Evolutionary conservation across 164 flowering plant genomes (phyloP).

Genomic region (Pachysandra terminalis): DNA sequence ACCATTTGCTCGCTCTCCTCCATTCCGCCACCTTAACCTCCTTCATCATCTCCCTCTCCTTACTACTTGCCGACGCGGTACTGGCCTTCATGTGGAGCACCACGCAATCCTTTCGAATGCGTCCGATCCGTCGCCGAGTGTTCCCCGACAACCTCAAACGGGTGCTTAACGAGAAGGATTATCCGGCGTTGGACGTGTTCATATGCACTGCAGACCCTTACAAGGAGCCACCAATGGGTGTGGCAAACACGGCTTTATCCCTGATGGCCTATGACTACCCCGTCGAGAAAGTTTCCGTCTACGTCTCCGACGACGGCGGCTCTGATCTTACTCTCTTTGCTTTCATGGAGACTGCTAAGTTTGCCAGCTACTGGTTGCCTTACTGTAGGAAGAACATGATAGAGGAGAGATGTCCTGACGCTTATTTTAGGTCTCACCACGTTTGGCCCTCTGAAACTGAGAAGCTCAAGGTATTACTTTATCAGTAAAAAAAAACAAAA

Average conservation of each 20-base stretch:
- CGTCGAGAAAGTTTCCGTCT: slow-evolving; percentile 48
- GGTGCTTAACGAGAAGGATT: slow-evolving; percentile 12
- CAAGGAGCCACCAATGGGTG: slow-evolving; percentile 56
- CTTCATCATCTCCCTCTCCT: slow-evolving; percentile 14
- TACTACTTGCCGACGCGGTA: slow-evolving; percentile 35
- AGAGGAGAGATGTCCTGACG: slow-evolving; percentile 38
- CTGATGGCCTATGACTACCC: slow-evolving; percentile 69
- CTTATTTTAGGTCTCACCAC: slow-evolving; percentile 25
- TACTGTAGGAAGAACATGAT: slow-evolving; percentile 42
- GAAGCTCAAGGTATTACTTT: slow-evolving; percentile 37
- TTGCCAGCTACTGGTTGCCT: slow-evolving; percentile 54
- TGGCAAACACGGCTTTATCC: slow-evolving; percentile 54
- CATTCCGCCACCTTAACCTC: slow-evolving; percentile 18
- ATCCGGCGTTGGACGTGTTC: slow-evolving; percentile 51
- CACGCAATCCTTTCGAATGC: slow-evolving; percentile 33
- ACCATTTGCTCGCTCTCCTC: slow-evolving; percentile 31
- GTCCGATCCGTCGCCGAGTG: slow-evolving; percentile 27
- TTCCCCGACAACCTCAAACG: slow-evolving; percentile 25
- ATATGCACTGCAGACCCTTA: slow-evolving; percentile 67
- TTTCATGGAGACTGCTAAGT: slow-evolving; percentile 55
- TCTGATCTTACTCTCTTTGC: slow-evolving; percentile 59
- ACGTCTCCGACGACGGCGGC: slow-evolving; percentile 66
- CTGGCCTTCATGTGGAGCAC: slow-evolving; percentile 49
- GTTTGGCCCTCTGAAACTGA: slow-evolving; percentile 15
- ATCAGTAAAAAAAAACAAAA: too few relatives aligned